These are phyloP conservation scores for Phaeophleospora eucalypticola DNA, from an alignment of 2,329 filamentous ascomycete genomes.

Conservation along the genomic window DNA sequence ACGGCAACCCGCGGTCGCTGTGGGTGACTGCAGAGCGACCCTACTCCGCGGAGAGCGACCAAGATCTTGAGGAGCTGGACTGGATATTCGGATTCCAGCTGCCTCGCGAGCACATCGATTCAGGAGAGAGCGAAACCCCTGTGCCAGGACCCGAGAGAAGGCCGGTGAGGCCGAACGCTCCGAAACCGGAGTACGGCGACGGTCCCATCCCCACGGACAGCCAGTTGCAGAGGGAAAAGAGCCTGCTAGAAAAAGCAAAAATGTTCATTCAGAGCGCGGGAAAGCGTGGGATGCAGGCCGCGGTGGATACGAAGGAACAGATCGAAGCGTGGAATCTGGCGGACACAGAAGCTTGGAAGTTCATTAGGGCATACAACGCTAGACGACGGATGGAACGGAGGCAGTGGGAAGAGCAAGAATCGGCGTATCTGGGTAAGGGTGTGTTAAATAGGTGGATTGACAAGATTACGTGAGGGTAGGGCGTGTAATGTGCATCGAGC, in stretches of 20 bases:
- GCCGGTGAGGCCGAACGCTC: conserved; percentile 44
- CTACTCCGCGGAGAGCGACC: conserved; percentile 34
- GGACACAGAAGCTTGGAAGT: conserved; percentile 74
- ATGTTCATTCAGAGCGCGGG: conserved; percentile 8
- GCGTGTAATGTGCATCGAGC: conserved; percentile 5
- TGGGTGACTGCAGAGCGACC: conserved; percentile 75
- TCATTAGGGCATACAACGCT: conserved; percentile 64
- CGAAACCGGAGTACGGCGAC: conserved; percentile 46
- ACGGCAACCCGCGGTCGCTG: conserved; percentile 60
- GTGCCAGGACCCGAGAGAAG: conserved; percentile 55
- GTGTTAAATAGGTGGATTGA: conserved; percentile 36
- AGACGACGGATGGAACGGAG: conserved; percentile 59
- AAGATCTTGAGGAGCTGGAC: conserved; percentile 61
- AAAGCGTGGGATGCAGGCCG: conserved; percentile 10
- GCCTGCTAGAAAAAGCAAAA: conserved; percentile 46
- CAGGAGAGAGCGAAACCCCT: conserved; percentile 55
- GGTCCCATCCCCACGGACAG: conserved; percentile 51
- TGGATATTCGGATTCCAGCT: conserved; percentile 88
- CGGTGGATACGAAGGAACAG: conserved; percentile 37
- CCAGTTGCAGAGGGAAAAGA: conserved; percentile 53
- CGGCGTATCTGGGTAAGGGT: conserved; percentile 57
- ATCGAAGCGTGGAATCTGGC: conserved; percentile 56
- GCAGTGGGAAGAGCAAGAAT: conserved; percentile 68
- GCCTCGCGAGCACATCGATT: conserved; percentile 54
- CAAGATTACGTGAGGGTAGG: conserved; percentile 12